Base-by-base conservation (phyloP, 2,329 filamentous ascomycete species). In the Arthrinium phaeospermum region DNA sequence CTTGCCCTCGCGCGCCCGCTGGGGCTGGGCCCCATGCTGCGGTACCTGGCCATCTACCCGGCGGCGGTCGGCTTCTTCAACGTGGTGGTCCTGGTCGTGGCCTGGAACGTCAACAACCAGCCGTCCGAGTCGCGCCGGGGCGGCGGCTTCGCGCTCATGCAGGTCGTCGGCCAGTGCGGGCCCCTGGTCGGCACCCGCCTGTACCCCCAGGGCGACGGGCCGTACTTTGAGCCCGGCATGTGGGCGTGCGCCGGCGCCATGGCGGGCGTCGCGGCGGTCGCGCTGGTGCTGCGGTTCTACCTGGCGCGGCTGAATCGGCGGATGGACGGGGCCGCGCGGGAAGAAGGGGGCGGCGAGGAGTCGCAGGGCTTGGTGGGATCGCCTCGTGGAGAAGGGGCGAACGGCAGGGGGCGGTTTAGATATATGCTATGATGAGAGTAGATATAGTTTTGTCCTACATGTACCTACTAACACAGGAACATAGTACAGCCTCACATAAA, bases 51-150 rank as follows among this genome's bases (percentile, higher is more conserved):
- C 71, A 87, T 97, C 10, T 97, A 92, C 80, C 94, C 94, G 0
- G 94, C 95, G 1, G 89, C 91, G 1, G 85, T 91, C 0, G 95
- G 95, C 4, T 96, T 97, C 82, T 96, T 97, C 85, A 91, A 89
- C 73, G 92, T 94, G 27, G 93, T 97, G 72, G 94, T 94, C 0
- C 87, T 97, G 45, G 92, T 95, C 76, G 93, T 98, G 72, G 92
- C 94, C 1, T 98, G 95, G 95, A 94, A 90, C 47, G 89, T 98
- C 78, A 97, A 97, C 79, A 98, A 97, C 81, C 93, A 96, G 79
- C 84, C 88, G 70, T 90, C 86, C 16, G 90, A 91, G 74, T 89
- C 89, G 70, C 89, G 90, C 8, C 92, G 93, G 75, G 94, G 94
- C 0, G 90, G 90, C 1, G 94, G 92, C 1, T 93, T 97, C 78